Conservation (phyloP, 108 stramenopile genomes). For the Bacterosira constricta region DNA sequence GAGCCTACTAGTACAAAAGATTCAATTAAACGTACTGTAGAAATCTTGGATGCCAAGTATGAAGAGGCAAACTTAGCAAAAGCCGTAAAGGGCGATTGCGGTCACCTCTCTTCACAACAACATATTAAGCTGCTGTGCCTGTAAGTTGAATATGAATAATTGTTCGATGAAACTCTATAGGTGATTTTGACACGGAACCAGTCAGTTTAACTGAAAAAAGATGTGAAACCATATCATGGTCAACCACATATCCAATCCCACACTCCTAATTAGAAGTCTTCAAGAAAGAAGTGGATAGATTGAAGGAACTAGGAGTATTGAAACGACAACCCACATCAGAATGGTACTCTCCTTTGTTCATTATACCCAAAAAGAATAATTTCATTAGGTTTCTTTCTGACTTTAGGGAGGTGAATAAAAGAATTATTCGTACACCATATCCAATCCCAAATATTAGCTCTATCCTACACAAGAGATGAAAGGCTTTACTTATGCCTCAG, state of each 20-base stretch:
- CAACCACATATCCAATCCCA: not conserved
- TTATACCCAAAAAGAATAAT: conserved; percentile 36
- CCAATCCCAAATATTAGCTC: conserved; percentile 8
- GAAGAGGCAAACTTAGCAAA: not conserved
- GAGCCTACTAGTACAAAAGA: not conserved
- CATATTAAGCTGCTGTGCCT: too few relatives aligned
- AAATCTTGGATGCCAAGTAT: not conserved
- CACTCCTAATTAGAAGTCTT: too few relatives aligned
- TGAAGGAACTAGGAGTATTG: conserved; percentile 16
- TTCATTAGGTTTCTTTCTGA: conserved; percentile 33
- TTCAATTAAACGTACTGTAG: not conserved
- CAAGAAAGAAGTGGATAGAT: conserved; percentile 11
- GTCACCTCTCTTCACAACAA: too few relatives aligned
- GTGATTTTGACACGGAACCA: not conserved
- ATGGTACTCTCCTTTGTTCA: conserved; percentile 36
- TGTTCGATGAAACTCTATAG: not conserved
- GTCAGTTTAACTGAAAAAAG: not conserved
- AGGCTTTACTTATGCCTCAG: conserved; percentile 4
- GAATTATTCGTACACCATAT: conserved; percentile 18
- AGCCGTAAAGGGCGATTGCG: too few relatives aligned
- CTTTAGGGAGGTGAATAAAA: conserved; percentile 43
- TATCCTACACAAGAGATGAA: not conserved
- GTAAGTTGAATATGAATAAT: too few relatives aligned
- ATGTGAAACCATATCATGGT: not conserved
- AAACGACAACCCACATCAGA: conserved; percentile 2